Evolutionary conservation across 1,284 basidiomycete genomes (phyloP).

Genomic region (Tranzscheliella williamsii): DNA sequence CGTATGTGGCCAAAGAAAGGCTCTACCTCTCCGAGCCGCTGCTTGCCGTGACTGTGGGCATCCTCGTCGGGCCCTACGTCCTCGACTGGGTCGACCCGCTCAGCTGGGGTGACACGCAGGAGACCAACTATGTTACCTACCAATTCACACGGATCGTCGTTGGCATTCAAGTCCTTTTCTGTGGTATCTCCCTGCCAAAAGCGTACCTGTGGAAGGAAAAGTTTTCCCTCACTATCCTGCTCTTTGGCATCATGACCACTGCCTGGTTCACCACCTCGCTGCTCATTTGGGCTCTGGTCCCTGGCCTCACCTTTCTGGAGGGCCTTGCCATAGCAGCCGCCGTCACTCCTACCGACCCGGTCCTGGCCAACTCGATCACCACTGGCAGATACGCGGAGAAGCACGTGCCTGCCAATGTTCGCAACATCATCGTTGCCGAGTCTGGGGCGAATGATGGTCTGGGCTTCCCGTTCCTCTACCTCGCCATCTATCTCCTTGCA

Average conservation of each 20-base stretch:
- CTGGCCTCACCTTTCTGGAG: slow-evolving; percentile 61
- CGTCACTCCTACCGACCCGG: slow-evolving; percentile 63
- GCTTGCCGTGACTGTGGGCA: slow-evolving; percentile 53
- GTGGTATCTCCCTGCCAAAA: slow-evolving; percentile 62
- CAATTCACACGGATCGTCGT: slow-evolving; percentile 61
- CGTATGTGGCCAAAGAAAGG: slow-evolving; percentile 54
- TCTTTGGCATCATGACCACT: slow-evolving; percentile 62
- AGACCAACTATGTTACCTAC: slow-evolving; percentile 60
- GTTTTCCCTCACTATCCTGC: slow-evolving; percentile 57
- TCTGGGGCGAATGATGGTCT: slow-evolving; percentile 63
- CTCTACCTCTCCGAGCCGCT: slow-evolving; percentile 58
- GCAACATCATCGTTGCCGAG: slow-evolving; percentile 62
- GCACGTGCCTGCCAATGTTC: slow-evolving; percentile 61
- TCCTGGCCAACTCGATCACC: slow-evolving; percentile 61
- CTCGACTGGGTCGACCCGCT: slow-evolving; percentile 57
- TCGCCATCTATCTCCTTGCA: slow-evolving; percentile 60
- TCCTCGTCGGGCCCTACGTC: slow-evolving; percentile 55
- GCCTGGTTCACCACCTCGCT: slow-evolving; percentile 62
- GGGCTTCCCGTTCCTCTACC: slow-evolving; percentile 53
- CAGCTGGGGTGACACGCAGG: slow-evolving; percentile 43
- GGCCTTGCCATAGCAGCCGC: slow-evolving; percentile 61
- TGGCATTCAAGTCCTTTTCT: slow-evolving; percentile 61
- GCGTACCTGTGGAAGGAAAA: slow-evolving; percentile 56
- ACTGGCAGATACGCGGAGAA: slow-evolving; percentile 62
- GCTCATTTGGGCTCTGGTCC: slow-evolving; percentile 60